phyloP scores from a whole-genome alignment of 371 early-diverging fungal genomes.

The Lichtheimia ramosa region DNA sequence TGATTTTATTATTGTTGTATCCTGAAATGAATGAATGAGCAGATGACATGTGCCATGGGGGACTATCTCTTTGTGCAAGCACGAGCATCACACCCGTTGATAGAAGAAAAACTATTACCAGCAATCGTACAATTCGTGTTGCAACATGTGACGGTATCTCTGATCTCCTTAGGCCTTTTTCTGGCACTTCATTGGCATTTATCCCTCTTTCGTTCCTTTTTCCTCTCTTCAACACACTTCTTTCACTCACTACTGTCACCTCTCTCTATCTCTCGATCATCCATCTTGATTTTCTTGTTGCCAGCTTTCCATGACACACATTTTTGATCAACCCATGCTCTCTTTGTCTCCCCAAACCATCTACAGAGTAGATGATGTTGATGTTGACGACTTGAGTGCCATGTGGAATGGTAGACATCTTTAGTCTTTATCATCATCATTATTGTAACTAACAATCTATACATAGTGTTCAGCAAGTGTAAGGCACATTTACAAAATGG shows the following conservation, averaged over 20 bases:
- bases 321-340: conserved; percentile 17
- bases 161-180: not conserved
- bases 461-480: conserved; percentile 43
- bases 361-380: conserved; percentile 4
- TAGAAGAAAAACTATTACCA: not conserved
- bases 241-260: not conserved
- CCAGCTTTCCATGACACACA: conserved; percentile 3
- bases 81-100: too few species aligned
- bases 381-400: conserved; percentile 13
- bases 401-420: conserved; percentile 13
- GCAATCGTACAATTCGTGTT: conserved; percentile 1
- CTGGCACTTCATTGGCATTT: not conserved
- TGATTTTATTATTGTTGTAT: too few species aligned
- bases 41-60: too few species aligned
- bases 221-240: not conserved
- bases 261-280: not conserved
- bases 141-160: conserved; percentile 2
- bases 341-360: conserved; percentile 14
- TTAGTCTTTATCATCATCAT: not conserved
- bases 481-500: conserved; percentile 50
- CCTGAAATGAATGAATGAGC: too few species aligned
- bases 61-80: too few species aligned
- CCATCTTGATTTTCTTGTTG: too few species aligned
- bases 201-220: not conserved
- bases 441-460: not conserved